Base-by-base conservation (phyloP, 2,329 filamentous ascomycete genomes). In the Didymella keratinophila region DNA sequence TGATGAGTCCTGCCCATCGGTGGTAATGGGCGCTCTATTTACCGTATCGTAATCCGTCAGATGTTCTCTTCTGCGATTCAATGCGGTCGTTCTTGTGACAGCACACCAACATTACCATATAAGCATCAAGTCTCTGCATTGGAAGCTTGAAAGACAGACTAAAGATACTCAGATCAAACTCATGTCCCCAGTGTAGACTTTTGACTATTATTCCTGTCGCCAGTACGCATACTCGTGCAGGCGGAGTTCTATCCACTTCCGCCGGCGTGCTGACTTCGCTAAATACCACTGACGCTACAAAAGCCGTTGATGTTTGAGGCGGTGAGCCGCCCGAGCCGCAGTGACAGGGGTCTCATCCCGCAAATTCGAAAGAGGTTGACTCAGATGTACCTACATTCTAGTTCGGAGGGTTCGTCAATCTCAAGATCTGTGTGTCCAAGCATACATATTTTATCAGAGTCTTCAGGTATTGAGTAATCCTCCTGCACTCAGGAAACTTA, bases 21-120 rank as follows among this genome's bases (percentile, higher is more conserved):
- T 41, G 37, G 20, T 21, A 7, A 41, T 62, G 41, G 63, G 58
- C 6, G 60, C 62, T 43, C 55, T 66, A 14, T 47, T 58, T 21
- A 48, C 52, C 14, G 12, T n/a, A 27, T 43, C 41, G 3, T 44
- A 28, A n/a, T 20, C 20, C 4, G 9, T 21, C 3, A 41, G 20
- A 5, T 12, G 9, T 23, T 21, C 10, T 5, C 37, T 14, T 41
- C 4, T 10, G 20, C 4, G 10, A 12, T 14, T 21, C 18, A 23
- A 18, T 12, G 8, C 37, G 37, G 10, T 18, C 20, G 20, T 14
- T 4, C 10, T 14, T 10, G 12, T 3, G 10, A 23, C 20, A 7
- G 14, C 32, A 6, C 12, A 34, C 4, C 32, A 34, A 12, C 14
- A 12, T 11, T 34, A 16, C 18, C 14, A 4, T 2, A 23, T 10